Base-by-base conservation (phyloP, 345 rosid species). In the Euclidium syriacum region DNA sequence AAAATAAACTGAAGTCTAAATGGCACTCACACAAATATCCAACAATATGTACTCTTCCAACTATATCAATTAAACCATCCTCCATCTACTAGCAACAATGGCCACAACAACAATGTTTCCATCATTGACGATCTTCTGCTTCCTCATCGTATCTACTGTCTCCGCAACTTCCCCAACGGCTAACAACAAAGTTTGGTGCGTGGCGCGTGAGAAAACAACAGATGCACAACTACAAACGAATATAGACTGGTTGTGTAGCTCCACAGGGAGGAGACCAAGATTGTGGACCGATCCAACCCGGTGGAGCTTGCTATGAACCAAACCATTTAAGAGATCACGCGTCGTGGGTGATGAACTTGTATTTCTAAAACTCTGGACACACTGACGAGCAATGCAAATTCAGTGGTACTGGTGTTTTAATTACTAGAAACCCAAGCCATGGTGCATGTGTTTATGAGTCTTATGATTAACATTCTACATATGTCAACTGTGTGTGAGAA, bases 221-320 rank as follows among this genome's bases (percentile, higher is more conserved):
- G 43, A 38, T 29, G 35, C 12, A 7, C 51, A 67, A n/a, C 35
- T 67, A 39, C 58, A 48, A 36, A 38, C 25, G 7, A 67, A 11
- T 58, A 57, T 67, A 47, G 52, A 67, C 3, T 67, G 51, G 58
- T 38, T 20, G n/a, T 67, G 72, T 29, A 49, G 65, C 56, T 2
- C 2, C 18, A 9, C 3, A 25, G 71, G 33, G 64, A 56, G 65
- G 42, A n/a, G 25, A 5, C 6, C 57, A 56, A 7, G 24, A 66
- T 19, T 66, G 71, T 18, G 7, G 49, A 56, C 18, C 29, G 18
- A 66, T 56, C 51, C 7, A 26, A 26, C 57, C 71, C 0, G 71
- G 71, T 10, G 71, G 71, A 18, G 17, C 3, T 0, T 67, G 64
- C 57, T 67, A 7, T 29, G 58, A 57, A 27, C 71, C 71, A 27